Evolutionary conservation across 2,329 filamentous ascomycete species (phyloP).

Genomic region (Phaeosphaeriaceae sp.): DNA sequence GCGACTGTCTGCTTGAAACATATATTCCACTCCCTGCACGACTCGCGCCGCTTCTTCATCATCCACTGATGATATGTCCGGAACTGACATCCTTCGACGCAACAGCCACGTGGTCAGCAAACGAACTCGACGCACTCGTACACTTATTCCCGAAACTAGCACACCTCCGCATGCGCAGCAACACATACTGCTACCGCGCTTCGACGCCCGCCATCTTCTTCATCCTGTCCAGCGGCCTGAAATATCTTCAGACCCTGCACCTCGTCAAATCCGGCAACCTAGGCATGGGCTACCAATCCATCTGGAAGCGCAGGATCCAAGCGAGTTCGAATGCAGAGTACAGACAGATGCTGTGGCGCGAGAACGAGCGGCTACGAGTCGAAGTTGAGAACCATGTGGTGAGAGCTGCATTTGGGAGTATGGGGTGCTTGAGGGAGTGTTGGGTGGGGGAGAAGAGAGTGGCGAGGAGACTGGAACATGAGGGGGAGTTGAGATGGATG

Average conservation of each 20-base stretch:
- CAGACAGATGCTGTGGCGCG: constrained; percentile 16
- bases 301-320: constrained; percentile 21
- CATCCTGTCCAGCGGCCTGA: constrained; percentile 9
- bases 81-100: constrained; percentile 16
- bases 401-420: constrained; percentile 14
- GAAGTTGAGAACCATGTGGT: constrained; percentile 22
- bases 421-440: constrained; percentile 13
- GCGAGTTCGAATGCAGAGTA: constrained; percentile 14
- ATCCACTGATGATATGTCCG: background rate
- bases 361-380: constrained; percentile 19
- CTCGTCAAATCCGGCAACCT: constrained; percentile 19
- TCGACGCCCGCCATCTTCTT: constrained; percentile 13
- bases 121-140: constrained; percentile 15
- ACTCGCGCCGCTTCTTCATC: constrained; percentile 5
- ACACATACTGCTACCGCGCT: constrained; percentile 22
- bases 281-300: constrained; percentile 20
- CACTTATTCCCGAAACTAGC: constrained; percentile 11
- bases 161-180: constrained; percentile 17
- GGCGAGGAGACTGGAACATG: constrained; percentile 9
- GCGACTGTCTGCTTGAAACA: constrained; percentile 18
- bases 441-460: constrained; percentile 25
- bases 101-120: constrained; percentile 17
- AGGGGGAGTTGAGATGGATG: constrained; percentile 11
- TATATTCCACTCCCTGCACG: constrained; percentile 13
- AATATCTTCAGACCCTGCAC: constrained; percentile 9